Evolutionary conservation across 1,284 basidiomycete species (phyloP).

Genomic region (Leccinum fallax): DNA sequence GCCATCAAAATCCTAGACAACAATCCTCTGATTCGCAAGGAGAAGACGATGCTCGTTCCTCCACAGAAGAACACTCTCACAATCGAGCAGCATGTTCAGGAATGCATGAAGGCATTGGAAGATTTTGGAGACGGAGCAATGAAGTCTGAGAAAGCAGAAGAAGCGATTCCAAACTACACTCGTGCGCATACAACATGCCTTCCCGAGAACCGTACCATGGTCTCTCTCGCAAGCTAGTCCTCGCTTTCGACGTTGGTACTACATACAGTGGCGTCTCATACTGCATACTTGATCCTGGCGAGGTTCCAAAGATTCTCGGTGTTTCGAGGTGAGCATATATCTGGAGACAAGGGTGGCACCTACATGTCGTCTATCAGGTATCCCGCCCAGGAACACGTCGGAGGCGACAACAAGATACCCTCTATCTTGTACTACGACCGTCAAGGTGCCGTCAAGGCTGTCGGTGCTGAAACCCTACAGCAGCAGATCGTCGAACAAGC

Average conservation of each 20-base stretch:
- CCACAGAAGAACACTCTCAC: slow-evolving; percentile 56
- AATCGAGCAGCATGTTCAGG: too few relatives aligned
- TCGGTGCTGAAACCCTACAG: slow-evolving; percentile 50
- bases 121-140: too few relatives aligned
- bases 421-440: slow-evolving; percentile 55
- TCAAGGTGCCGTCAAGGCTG: slow-evolving; percentile 44
- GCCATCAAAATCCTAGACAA: slow-evolving; percentile 82
- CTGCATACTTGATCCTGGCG: slow-evolving; percentile 46
- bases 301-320: slow-evolving; percentile 46
- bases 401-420: slow-evolving; percentile 54
- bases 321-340: slow-evolving; percentile 40
- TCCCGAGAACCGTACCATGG: slow-evolving; percentile 35
- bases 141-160: too few relatives aligned
- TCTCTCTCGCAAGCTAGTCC: slow-evolving; percentile 41
- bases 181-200: slow-evolving; percentile 24
- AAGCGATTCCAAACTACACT: too few relatives aligned
- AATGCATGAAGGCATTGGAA: too few relatives aligned
- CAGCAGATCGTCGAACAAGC: slow-evolving; percentile 43
- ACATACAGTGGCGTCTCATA: slow-evolving; percentile 54
- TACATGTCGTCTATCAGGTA: slow-evolving; percentile 33
- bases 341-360: background rate
- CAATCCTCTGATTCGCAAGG: slow-evolving; percentile 66
- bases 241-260: slow-evolving; percentile 54
- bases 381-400: slow-evolving; percentile 42
- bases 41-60: slow-evolving; percentile 61